Evolutionary conservation across 306 rosid genomes (phyloP), one percentile per base, ranked within the genome.

Genomic region (Quercus variabilis): DNA sequence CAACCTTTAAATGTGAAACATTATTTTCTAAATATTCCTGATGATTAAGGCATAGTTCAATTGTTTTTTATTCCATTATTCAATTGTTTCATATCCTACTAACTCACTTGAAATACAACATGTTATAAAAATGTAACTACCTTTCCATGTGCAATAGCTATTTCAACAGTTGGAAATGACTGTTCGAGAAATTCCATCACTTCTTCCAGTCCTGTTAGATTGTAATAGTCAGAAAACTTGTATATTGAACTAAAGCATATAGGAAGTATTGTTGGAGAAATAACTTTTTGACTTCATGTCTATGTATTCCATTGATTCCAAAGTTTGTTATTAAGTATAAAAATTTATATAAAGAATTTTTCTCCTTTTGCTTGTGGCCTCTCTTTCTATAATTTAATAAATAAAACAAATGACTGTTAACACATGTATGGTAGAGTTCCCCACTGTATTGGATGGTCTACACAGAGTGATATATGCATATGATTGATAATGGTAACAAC

Each of bases 61-160:
- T 31, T 35, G 8, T 33, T 67, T n/a, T 33, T 35, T 14, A n/a
- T 11, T 71, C 41, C 25, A 25, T 19, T 30, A 63, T 71, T 59
- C 30, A 28, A 73, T 23, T 23, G 23, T 76, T 78, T 74, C 59
- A 69, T 67, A 74, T 78, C 81, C 55, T 41, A 25, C 80, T 25
- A 35, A 80, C 31, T 74, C 82, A 59, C 46, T 41, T 54, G 68
- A 82, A 65, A 83, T 57, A 77, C 41, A 62, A 55, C 57, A 81
- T 26, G 28, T 80, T 80, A 74, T 73, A 72, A 87, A 52, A 55
- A 71, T 76, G 78, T 73, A 71, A 83, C 79, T 87, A 94, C 99
- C 97, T 94, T 89, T 80, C 99, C 97, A 55, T 94, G 99, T 76
- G 97, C 99, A 86, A 91, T 80, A 80, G 97, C 99, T 84, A 94